A percentile compares a stretch with the other conserved stretches of the same genome.
phyloP scores from a whole-genome alignment of 2,329 filamentous ascomycete genomes.

The Ramichloridium luteum region DNA sequence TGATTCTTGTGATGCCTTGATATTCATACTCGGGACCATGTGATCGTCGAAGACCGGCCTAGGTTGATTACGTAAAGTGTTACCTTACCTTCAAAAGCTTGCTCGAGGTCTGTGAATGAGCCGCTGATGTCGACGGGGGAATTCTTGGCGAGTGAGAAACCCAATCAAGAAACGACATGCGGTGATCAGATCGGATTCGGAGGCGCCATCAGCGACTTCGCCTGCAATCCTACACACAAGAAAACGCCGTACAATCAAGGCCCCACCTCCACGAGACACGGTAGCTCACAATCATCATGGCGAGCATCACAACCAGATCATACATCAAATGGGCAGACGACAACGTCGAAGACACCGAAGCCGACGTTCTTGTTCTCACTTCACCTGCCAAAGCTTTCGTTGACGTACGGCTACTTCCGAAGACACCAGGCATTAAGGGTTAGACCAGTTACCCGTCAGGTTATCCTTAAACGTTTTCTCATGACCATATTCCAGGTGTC shows the following conservation, averaged over 20 bases:
- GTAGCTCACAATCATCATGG: conserved; percentile 1
- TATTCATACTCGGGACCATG: too few relatives aligned
- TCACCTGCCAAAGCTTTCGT: not conserved
- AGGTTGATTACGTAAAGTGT: too few relatives aligned
- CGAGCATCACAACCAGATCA: not conserved
- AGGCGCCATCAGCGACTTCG: too few relatives aligned
- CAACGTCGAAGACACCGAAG: not conserved
- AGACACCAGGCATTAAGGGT: not conserved
- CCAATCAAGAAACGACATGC: too few relatives aligned
- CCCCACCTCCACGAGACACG: conserved; percentile 29
- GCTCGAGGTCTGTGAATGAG: too few relatives aligned
- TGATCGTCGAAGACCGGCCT: too few relatives aligned
- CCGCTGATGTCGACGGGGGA: not conserved
- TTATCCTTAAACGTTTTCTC: conserved; percentile 2
- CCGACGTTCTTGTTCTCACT: not conserved
- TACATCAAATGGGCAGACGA: not conserved
- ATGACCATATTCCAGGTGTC: conserved; percentile 19
- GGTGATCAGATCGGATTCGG: too few relatives aligned
- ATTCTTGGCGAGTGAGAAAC: not conserved
- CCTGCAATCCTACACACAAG: too few relatives aligned
- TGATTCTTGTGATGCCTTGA: too few relatives aligned
- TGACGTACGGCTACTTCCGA: not conserved
- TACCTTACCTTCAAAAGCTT: too few relatives aligned
- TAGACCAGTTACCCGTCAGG: not conserved
- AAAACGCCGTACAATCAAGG: too few relatives aligned